phyloP scores from a whole-genome alignment of 192 early-diverging fungal species.

The Jimgerdemannia lactiflua region DNA sequence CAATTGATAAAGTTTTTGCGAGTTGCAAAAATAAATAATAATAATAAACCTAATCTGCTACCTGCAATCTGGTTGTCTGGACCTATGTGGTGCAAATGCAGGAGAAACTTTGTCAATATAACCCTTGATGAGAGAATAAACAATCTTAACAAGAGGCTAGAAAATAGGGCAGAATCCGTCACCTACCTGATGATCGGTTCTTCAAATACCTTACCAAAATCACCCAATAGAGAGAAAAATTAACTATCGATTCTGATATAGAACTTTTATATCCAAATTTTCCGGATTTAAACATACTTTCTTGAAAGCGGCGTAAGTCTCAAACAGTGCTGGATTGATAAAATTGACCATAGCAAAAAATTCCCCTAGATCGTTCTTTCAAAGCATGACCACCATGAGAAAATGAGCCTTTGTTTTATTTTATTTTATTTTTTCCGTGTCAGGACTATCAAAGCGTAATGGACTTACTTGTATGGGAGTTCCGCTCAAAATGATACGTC shows the following conservation, averaged over 20 bases:
- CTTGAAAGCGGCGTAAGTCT: conserved; percentile 33
- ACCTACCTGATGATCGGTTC: conserved; percentile 32
- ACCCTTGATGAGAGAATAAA: neutral
- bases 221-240: too few relatives aligned
- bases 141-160: neutral
- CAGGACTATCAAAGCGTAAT: neutral
- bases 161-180: neutral
- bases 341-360: conserved; percentile 48
- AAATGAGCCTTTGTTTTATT: too few relatives aligned
- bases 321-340: conserved; percentile 44
- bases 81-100: neutral
- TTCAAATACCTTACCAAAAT: conserved; percentile 29
- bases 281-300: conserved; percentile 7
- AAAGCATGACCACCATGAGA: neutral
- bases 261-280: too few relatives aligned
- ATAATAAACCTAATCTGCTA: neutral
- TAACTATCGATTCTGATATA: too few relatives aligned
- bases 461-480: conserved; percentile 37
- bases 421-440: too few relatives aligned
- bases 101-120: too few relatives aligned
- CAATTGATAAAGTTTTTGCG: too few relatives aligned
- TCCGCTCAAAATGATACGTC: conserved; percentile 37
- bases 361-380: conserved; percentile 44
- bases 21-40: neutral
- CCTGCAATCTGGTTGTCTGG: conserved; percentile 37